These are phyloP conservation scores for Cystofilobasidium ferigula DNA, from an alignment of 768 basidiomycete genomes.

Conservation along the genomic window DNA sequence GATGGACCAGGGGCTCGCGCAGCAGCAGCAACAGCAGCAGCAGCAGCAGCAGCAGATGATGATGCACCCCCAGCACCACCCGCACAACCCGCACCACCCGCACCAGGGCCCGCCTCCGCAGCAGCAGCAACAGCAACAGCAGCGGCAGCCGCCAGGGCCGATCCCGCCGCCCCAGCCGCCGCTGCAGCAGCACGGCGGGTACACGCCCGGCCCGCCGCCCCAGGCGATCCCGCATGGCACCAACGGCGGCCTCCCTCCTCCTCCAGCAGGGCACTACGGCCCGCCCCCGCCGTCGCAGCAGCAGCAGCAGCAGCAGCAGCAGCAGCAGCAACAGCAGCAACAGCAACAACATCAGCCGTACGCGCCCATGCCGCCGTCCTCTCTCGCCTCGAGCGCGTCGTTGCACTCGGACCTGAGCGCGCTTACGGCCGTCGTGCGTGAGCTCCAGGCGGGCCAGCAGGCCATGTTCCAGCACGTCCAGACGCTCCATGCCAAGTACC, in stretches of 20 bases:
- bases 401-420: not conserved
- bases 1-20: not conserved
- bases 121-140: not conserved
- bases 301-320: not conserved
- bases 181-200: too few species aligned
- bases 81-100: too few species aligned
- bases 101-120: too few species aligned
- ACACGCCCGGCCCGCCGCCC: too few species aligned
- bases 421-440: slow-evolving; percentile 11
- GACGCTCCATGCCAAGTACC: slow-evolving; percentile 54
- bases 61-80: too few species aligned
- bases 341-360: not conserved
- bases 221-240: too few species aligned
- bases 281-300: not conserved
- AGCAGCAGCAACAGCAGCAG: not conserved
- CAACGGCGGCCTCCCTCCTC: too few species aligned
- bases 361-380: not conserved
- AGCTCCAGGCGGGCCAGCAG: slow-evolving; percentile 16
- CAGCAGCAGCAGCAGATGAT: not conserved
- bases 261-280: not conserved
- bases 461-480: slow-evolving; percentile 43
- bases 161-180: too few species aligned
- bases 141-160: too few species aligned
- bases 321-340: not conserved
- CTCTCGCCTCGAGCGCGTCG: not conserved